phyloP scores from a whole-genome alignment of 305 asterid genomes.

The Caryopteris hybrid region DNA sequence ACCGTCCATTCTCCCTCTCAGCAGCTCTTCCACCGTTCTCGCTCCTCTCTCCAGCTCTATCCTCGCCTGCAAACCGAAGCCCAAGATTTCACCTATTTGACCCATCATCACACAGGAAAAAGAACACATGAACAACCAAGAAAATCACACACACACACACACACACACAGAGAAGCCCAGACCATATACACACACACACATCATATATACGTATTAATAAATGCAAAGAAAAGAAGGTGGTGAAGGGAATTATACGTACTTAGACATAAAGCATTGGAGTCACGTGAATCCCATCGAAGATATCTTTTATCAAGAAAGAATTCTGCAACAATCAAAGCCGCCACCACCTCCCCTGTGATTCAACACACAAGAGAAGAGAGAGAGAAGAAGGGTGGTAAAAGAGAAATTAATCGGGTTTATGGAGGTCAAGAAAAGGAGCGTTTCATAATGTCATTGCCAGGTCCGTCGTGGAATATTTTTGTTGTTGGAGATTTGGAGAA shows the following conservation, averaged over 20 bases:
- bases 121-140: background rate
- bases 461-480: constrained; percentile 23
- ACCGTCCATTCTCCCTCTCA: constrained; percentile 62
- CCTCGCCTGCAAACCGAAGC: constrained; percentile 54
- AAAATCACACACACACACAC: background rate
- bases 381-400: background rate
- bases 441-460: constrained; percentile 22
- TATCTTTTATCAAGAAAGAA: background rate
- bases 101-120: constrained; percentile 34
- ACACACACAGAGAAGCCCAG: background rate
- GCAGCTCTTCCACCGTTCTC: constrained; percentile 40
- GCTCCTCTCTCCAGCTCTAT: constrained; percentile 36
- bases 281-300: constrained; percentile 45
- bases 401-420: constrained; percentile 6
- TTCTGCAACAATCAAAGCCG: constrained; percentile 14
- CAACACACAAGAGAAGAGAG: constrained; percentile 19
- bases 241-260: constrained; percentile 23
- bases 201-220: constrained; percentile 2
- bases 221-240: constrained; percentile 29
- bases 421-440: constrained; percentile 14
- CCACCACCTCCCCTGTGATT: constrained; percentile 33
- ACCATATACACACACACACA: background rate
- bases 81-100: constrained; percentile 44
- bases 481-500: constrained; percentile 13
- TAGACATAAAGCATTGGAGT: constrained; percentile 21